phyloP scores from a whole-genome alignment of 495 filamentous ascomycete species.

The Penicillium soppii region DNA sequence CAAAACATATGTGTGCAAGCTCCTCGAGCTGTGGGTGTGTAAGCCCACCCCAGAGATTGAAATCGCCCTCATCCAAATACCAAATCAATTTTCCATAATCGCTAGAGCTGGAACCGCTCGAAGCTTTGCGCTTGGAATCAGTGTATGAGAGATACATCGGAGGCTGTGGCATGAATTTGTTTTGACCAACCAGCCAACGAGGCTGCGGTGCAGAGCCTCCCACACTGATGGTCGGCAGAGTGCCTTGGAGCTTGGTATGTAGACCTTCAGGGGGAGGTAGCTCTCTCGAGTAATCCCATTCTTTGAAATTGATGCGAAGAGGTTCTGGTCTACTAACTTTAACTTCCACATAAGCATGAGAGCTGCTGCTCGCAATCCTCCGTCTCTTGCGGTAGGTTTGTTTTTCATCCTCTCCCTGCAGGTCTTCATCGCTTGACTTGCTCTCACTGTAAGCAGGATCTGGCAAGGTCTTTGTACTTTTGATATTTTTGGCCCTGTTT shows the following conservation, averaged over 20 bases:
- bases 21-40: background rate
- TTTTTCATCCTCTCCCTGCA: too few species aligned
- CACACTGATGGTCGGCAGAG: background rate
- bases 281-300: background rate
- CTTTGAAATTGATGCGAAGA: background rate
- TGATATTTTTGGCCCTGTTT: background rate
- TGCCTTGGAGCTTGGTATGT: background rate
- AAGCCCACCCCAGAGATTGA: background rate
- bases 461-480: too few species aligned
- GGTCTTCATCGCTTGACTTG: too few species aligned
- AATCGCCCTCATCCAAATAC: conserved; percentile 4
- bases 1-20: background rate
- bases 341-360: background rate
- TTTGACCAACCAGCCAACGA: conserved; percentile 1
- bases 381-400: too few species aligned
- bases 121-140: background rate
- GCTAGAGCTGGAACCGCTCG: background rate
- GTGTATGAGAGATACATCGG: too few species aligned
- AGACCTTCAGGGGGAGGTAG: background rate
- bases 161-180: background rate
- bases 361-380: background rate
- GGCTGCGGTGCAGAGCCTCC: conserved; percentile 2
- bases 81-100: background rate
- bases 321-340: background rate
- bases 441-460: too few species aligned